Percentiles rank a stretch among this genome's conserved stretches.
phyloP scores from a whole-genome alignment of 1,139 yeast genomes.

The Sugiyamaella pinicola region DNA sequence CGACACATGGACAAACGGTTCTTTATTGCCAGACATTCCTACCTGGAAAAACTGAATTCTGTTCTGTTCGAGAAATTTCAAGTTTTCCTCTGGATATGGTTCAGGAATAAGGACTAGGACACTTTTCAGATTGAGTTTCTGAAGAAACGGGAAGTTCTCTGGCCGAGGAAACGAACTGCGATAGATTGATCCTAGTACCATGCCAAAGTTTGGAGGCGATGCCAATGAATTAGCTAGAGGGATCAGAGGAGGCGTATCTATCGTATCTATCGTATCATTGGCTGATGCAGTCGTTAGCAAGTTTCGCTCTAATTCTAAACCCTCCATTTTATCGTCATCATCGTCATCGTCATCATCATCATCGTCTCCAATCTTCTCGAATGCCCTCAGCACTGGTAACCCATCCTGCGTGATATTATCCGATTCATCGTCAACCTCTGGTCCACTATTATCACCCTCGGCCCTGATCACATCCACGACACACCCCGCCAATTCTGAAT shows the following conservation, averaged over 20 bases:
- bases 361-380: slow-evolving; percentile 1
- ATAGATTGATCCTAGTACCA: slow-evolving; percentile 77
- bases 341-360: slow-evolving; percentile 1
- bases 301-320: too few species aligned
- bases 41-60: slow-evolving; percentile 76
- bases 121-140: slow-evolving; percentile 64
- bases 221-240: slow-evolving; percentile 3
- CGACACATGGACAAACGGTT: slow-evolving; percentile 50
- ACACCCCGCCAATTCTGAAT: neutral
- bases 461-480: neutral
- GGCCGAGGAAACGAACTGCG: slow-evolving; percentile 88
- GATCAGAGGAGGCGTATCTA: too few species aligned
- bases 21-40: slow-evolving; percentile 91
- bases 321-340: too few species aligned
- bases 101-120: slow-evolving; percentile 87
- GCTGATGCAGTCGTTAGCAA: too few species aligned
- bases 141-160: slow-evolving; percentile 73
- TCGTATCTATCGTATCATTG: neutral
- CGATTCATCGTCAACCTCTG: neutral
- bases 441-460: neutral
- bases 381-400: neutral
- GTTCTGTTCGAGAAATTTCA: slow-evolving; percentile 60
- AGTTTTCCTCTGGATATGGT: slow-evolving; percentile 79
- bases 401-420: neutral
- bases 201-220: slow-evolving; percentile 84